phyloP scores from a whole-genome alignment of 1,284 basidiomycete genomes.

The Athelia sp. region DNA sequence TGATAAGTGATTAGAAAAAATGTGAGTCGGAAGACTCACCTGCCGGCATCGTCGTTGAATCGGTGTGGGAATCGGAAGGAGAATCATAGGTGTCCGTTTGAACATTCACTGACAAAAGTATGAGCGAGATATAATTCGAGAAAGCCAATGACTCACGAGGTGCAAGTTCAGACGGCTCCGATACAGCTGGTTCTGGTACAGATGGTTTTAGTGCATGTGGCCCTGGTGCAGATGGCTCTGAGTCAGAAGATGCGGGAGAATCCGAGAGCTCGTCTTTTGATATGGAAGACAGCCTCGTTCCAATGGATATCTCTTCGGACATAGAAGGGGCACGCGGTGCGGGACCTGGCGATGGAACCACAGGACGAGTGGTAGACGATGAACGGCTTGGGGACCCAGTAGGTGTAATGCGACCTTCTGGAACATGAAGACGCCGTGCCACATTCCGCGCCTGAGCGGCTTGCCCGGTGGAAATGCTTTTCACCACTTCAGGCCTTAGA shows the following conservation, averaged over 20 bases:
- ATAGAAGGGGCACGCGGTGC: background rate
- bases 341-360: background rate
- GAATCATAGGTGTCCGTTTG: too few species aligned
- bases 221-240: background rate
- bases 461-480: conserved; percentile 50
- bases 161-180: too few species aligned
- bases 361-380: conserved; percentile 10
- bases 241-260: background rate
- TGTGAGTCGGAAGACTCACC: too few species aligned
- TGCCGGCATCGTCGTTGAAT: too few species aligned
- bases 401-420: conserved; percentile 43
- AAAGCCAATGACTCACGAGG: too few species aligned
- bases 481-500: conserved; percentile 57
- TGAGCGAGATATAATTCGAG: too few species aligned
- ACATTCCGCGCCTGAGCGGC: conserved; percentile 59
- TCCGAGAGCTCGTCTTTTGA: background rate
- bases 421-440: conserved; percentile 65
- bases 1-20: too few species aligned
- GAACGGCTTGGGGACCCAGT: conserved; percentile 25
- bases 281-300: background rate
- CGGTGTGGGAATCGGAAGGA: too few species aligned
- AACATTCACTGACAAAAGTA: too few species aligned
- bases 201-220: background rate
- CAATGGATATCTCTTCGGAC: background rate
- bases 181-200: background rate